These are phyloP conservation scores for Leucosporidium yakuticum DNA, from an alignment of 768 basidiomycete species.

Conservation along the genomic window DNA sequence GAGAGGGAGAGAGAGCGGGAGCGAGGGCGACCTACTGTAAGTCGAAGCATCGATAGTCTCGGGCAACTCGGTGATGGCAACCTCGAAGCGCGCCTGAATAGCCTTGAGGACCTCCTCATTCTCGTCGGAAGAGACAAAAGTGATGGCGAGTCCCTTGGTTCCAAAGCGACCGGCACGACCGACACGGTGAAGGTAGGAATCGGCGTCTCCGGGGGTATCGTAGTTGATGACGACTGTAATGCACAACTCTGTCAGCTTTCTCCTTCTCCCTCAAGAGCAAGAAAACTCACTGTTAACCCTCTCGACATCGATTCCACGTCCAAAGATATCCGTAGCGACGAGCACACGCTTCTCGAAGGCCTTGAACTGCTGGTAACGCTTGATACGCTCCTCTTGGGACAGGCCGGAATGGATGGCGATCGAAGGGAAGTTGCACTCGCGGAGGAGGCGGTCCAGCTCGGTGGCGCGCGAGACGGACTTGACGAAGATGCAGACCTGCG, in stretches of 20 bases:
- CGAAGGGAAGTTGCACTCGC: constrained; percentile 96
- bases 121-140: constrained; percentile 84
- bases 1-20: not conserved
- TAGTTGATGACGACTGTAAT: constrained; percentile 81
- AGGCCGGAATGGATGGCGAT: constrained; percentile 95
- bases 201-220: constrained; percentile 92
- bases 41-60: constrained; percentile 88
- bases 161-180: constrained; percentile 99
- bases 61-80: constrained; percentile 90
- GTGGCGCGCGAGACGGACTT: constrained; percentile 96
- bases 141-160: constrained; percentile 97
- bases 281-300: constrained; percentile 71
- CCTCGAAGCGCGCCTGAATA: constrained; percentile 95
- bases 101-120: constrained; percentile 91
- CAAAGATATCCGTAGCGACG: constrained; percentile 98
- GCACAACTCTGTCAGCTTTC: not conserved
- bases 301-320: constrained; percentile 98
- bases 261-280: not conserved
- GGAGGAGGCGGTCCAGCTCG: constrained; percentile 88
- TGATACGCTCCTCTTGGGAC: constrained; percentile 91
- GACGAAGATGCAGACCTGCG: constrained; percentile 95
- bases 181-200: constrained; percentile 97
- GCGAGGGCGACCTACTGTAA: constrained; percentile 52
- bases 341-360: constrained; percentile 98
- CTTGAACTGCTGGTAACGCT: constrained; percentile 95